These are phyloP conservation scores for Aureobasidium sp. DNA, from an alignment of 2,329 filamentous ascomycete species.

Conservation along the genomic window DNA sequence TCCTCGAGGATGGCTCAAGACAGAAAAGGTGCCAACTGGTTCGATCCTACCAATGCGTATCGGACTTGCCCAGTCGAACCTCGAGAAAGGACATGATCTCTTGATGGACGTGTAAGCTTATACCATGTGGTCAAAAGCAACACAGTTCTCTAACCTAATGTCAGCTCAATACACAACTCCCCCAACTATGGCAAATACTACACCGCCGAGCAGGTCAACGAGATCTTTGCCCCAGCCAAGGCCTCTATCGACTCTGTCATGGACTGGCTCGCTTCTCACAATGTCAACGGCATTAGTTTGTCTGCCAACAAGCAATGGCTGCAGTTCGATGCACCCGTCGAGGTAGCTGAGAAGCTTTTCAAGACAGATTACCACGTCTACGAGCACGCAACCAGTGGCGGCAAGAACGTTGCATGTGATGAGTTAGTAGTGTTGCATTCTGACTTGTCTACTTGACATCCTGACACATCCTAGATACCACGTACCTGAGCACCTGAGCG, in stretches of 20 bases:
- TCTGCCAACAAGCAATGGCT: conserved; percentile 31
- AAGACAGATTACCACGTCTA: conserved; percentile 36
- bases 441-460: background rate
- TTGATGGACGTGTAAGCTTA: conserved; percentile 25
- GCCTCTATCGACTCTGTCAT: conserved; percentile 31
- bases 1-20: conserved; percentile 32
- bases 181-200: conserved; percentile 37
- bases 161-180: conserved; percentile 20
- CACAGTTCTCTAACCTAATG: background rate
- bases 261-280: conserved; percentile 33
- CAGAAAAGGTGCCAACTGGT: conserved; percentile 29
- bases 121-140: background rate
- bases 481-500: conserved; percentile 40
- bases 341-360: conserved; percentile 34
- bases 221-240: conserved; percentile 34
- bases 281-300: conserved; percentile 28
- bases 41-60: conserved; percentile 39
- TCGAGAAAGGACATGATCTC: conserved; percentile 31
- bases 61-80: conserved; percentile 38
- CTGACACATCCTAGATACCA: conserved; percentile 33
- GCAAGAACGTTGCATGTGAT: conserved; percentile 34
- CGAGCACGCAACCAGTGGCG: conserved; percentile 27
- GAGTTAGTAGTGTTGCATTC: conserved; percentile 28
- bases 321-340: conserved; percentile 33
- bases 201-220: conserved; percentile 31